phyloP scores from a whole-genome alignment of 805 yeast genomes.

The Yarrowia porcina region DNA sequence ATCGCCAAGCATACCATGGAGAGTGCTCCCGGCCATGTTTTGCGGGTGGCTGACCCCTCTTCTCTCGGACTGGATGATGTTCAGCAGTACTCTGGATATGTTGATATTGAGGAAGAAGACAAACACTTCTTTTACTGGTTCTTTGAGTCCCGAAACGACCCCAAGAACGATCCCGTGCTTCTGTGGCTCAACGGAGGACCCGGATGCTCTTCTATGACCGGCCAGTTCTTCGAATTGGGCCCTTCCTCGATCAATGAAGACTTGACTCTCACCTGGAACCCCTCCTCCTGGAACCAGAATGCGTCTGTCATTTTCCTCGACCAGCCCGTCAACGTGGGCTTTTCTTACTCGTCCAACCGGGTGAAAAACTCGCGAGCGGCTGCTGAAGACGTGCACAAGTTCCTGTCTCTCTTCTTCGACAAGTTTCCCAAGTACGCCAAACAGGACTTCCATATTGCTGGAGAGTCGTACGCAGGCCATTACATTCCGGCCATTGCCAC shows the following conservation, averaged over 20 bases:
- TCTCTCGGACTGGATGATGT: constrained; percentile 67
- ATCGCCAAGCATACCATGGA: constrained; percentile 4
- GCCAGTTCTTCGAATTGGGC: constrained; percentile 87
- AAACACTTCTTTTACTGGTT: constrained; percentile 92
- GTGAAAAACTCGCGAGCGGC: constrained; percentile 76
- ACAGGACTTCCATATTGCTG: constrained; percentile 75
- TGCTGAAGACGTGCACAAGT: constrained; percentile 81
- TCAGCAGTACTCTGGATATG: constrained; percentile 69
- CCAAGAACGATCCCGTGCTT: constrained; percentile 77
- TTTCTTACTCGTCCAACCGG: constrained; percentile 67
- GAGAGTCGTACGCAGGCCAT: constrained; percentile 93
- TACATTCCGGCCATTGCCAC: constrained; percentile 80
- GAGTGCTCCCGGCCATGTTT: constrained; percentile 42
- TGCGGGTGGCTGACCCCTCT: constrained; percentile 61
- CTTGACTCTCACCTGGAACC: constrained; percentile 68
- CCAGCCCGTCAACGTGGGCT: constrained; percentile 93
- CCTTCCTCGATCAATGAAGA: constrained; percentile 69
- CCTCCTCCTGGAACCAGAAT: constrained; percentile 85
- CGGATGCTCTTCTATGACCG: constrained; percentile 90
- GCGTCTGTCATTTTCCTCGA: constrained; percentile 89
- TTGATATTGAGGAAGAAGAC: constrained; percentile 69
- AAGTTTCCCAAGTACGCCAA: constrained; percentile 70
- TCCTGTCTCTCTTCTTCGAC: constrained; percentile 77
- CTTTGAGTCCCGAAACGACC: constrained; percentile 88
- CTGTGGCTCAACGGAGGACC: constrained; percentile 97